These are phyloP conservation scores for Parietaria judaica DNA, from an alignment of 306 rosid species.

Conservation along the genomic window DNA sequence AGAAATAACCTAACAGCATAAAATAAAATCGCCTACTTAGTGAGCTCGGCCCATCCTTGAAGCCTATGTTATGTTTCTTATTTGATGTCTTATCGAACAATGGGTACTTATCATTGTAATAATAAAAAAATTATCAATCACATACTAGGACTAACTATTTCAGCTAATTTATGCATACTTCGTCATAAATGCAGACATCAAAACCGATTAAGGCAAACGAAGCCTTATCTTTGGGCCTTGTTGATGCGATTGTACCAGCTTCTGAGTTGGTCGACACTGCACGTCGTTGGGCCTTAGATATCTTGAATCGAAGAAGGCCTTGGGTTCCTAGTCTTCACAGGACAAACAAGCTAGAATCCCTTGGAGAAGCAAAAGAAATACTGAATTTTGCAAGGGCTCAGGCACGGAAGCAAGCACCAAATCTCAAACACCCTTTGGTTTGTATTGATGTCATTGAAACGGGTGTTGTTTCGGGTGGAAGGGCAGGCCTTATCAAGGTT, in stretches of 20 bases:
- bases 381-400: conserved; percentile 71
- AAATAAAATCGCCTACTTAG: too few species aligned
- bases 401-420: conserved; percentile 64
- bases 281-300: conserved; percentile 81
- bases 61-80: too few species aligned
- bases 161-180: too few species aligned
- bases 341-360: conserved; percentile 75
- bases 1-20: too few species aligned
- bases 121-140: too few species aligned
- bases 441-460: conserved; percentile 87
- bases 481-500: conserved; percentile 92
- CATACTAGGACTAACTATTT: too few species aligned
- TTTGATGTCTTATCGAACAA: too few species aligned
- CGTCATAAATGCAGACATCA: conserved; percentile 35
- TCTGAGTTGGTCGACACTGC: conserved; percentile 66
- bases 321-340: conserved; percentile 85
- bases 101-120: too few species aligned
- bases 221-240: conserved; percentile 74
- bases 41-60: too few species aligned
- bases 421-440: conserved; percentile 81
- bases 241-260: conserved; percentile 67
- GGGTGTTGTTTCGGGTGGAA: conserved; percentile 78
- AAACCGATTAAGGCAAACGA: conserved; percentile 80
- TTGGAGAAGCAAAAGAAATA: conserved; percentile 91
- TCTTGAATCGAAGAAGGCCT: conserved; percentile 50